These are phyloP conservation scores for Debaryomycetaceae sp. DNA, from an alignment of 1,139 yeast species.

Conservation along the genomic window DNA sequence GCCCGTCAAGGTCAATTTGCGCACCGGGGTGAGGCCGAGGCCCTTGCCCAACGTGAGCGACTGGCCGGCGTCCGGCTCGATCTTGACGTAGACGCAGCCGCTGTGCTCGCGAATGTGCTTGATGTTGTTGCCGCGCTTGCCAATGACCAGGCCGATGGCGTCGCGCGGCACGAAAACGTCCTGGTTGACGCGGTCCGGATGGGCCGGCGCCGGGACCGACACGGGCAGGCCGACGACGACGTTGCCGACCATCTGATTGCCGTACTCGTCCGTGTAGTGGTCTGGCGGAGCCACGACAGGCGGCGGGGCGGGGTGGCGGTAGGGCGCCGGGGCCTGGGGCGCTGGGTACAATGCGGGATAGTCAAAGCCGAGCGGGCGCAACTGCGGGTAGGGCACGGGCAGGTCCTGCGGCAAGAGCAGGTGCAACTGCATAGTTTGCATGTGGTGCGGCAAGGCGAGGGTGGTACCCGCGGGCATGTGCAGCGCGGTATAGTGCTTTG, in stretches of 20 bases:
- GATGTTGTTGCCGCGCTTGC: slow-evolving; percentile 77
- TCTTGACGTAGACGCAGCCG: slow-evolving; percentile 63
- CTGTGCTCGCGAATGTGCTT: slow-evolving; percentile 69
- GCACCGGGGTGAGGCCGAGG: slow-evolving; percentile 42
- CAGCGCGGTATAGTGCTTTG: slow-evolving; percentile 35
- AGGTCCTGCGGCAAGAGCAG: neutral
- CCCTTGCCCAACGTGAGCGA: slow-evolving; percentile 46
- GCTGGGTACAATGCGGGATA: neutral
- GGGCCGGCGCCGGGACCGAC: slow-evolving; percentile 21
- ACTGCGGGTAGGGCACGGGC: neutral
- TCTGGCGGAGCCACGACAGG: slow-evolving; percentile 15
- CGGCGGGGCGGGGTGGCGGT: slow-evolving; percentile 5
- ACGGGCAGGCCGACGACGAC: slow-evolving; percentile 30
- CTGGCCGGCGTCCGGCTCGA: slow-evolving; percentile 43
- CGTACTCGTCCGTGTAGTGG: slow-evolving; percentile 34
- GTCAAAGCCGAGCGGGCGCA: neutral
- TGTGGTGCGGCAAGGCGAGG: too few species aligned
- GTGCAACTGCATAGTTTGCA: too few species aligned
- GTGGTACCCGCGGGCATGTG: slow-evolving; percentile 7
- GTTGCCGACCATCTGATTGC: slow-evolving; percentile 35
- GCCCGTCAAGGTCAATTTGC: slow-evolving; percentile 66
- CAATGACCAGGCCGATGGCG: slow-evolving; percentile 77
- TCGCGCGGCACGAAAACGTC: slow-evolving; percentile 68
- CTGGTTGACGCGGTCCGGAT: slow-evolving; percentile 44
- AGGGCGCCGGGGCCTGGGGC: slow-evolving; percentile 3